phyloP scores from a whole-genome alignment of 1,139 yeast species.

The Hemisphaericaspora lyxosophila region DNA sequence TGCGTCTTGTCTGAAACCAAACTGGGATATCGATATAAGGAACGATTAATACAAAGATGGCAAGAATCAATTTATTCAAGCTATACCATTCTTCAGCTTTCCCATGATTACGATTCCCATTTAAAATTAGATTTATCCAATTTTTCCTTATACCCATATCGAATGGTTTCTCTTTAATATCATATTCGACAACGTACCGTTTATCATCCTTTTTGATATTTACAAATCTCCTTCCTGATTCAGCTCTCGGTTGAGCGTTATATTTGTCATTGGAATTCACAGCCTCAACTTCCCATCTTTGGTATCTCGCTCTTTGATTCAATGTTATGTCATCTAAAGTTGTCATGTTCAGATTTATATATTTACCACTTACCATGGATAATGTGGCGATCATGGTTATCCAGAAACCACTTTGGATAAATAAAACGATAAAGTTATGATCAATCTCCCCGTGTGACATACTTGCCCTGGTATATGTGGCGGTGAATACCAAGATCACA shows the following conservation, averaged over 20 bases:
- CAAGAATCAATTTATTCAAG: conserved; percentile 15
- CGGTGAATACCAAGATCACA: conserved; percentile 25
- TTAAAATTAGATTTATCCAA: conserved; percentile 34
- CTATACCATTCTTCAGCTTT: conserved; percentile 9
- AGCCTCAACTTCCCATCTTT: conserved; percentile 20
- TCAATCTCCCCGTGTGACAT: conserved; percentile 29
- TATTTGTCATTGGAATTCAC: conserved; percentile 2
- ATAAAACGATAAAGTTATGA: conserved; percentile 47
- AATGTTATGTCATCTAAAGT: conserved; percentile 39
- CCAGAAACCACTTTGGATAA: conserved; percentile 42
- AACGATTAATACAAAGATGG: conserved; percentile 24
- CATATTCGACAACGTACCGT: conserved; percentile 32
- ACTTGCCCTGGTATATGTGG: conserved; percentile 27
- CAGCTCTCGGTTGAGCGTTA: conserved; percentile 25
- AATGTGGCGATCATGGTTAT: conserved; percentile 41
- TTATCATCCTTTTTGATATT: conserved; percentile 25
- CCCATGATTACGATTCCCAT: conserved; percentile 28
- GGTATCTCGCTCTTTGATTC: conserved; percentile 25
- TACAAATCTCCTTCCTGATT: conserved; percentile 33
- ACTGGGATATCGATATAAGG: conserved; percentile 33
- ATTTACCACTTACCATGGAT: conserved; percentile 34
- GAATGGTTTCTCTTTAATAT: conserved; percentile 25
- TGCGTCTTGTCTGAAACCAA: conserved; percentile 7
- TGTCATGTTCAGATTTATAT: conserved; percentile 44
- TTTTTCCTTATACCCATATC: conserved; percentile 32